These are phyloP conservation scores for Alternaria conjuncta DNA, from an alignment of 2,329 filamentous ascomycete species.

Conservation along the genomic window DNA sequence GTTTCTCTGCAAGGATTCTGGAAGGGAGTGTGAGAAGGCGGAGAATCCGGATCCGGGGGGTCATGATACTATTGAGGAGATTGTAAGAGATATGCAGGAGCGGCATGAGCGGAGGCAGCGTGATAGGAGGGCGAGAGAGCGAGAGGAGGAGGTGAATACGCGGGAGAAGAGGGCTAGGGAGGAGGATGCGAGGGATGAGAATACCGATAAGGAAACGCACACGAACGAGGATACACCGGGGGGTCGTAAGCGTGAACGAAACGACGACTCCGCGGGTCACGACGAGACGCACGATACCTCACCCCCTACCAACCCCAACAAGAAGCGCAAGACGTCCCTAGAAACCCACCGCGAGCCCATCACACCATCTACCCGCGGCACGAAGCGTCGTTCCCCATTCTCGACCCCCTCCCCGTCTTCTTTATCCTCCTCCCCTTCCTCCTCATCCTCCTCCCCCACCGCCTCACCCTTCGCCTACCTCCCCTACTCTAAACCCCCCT, in stretches of 20 bases:
- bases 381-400: background rate
- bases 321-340: background rate
- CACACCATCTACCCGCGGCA: background rate
- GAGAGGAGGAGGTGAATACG: background rate
- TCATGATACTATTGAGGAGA: background rate
- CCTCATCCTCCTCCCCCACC: background rate
- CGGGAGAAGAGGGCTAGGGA: background rate
- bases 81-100: background rate
- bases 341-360: background rate
- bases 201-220: fast-evolving
- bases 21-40: background rate
- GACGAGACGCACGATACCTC: background rate
- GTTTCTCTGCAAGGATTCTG: no score
- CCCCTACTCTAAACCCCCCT: background rate
- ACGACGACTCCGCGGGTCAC: no score
- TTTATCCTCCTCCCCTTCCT: no score
- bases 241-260: background rate
- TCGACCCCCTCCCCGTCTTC: background rate
- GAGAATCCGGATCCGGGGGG: background rate
- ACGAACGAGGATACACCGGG: no score
- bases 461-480: background rate
- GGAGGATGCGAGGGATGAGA: background rate
- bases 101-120: background rate
- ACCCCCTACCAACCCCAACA: background rate
- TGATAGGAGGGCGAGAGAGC: background rate